Conservation (phyloP, 2,329 filamentous ascomycete species). For the Trichophyton schoenleinii region DNA sequence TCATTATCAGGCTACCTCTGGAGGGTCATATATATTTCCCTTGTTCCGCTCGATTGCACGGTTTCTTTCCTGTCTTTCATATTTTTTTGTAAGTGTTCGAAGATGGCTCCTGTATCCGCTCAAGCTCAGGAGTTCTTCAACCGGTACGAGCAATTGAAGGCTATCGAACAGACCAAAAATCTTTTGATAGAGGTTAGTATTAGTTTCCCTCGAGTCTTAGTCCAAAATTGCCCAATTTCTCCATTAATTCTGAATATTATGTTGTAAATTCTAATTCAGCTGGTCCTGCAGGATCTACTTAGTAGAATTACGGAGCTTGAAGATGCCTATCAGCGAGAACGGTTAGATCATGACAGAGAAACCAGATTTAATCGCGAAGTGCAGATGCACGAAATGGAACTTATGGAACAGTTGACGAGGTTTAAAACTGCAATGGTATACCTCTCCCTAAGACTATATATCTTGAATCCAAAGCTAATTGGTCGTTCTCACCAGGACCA, state of each 20-base stretch:
- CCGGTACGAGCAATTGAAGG: conserved; percentile 34
- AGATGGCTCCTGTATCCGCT: conserved; percentile 16
- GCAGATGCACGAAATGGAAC: conserved; percentile 35
- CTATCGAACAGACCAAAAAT: conserved; percentile 36
- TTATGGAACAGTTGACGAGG: conserved; percentile 36
- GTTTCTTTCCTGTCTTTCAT: not conserved
- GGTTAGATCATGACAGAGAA: conserved; percentile 37
- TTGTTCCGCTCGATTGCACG: not conserved
- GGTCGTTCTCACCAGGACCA: conserved; percentile 29
- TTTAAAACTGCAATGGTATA: conserved; percentile 36
- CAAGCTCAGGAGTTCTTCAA: conserved; percentile 26
- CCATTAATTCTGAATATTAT: not conserved
- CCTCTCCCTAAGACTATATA: not conserved
- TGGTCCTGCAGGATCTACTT: conserved; percentile 31
- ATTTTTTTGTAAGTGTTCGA: conserved; percentile 9
- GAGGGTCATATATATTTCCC: not conserved
- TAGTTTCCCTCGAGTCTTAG: not conserved
- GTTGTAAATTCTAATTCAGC: not conserved
- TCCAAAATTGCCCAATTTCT: not conserved
- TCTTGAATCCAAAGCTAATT: not conserved
- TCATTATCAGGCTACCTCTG: not conserved
- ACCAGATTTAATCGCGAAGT: conserved; percentile 37
- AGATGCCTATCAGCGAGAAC: conserved; percentile 32
- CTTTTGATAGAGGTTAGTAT: conserved; percentile 35
- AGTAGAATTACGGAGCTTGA: conserved; percentile 34